These are phyloP conservation scores for Cladosporium sp. DNA, from an alignment of 2,329 filamentous ascomycete genomes.

Conservation along the genomic window DNA sequence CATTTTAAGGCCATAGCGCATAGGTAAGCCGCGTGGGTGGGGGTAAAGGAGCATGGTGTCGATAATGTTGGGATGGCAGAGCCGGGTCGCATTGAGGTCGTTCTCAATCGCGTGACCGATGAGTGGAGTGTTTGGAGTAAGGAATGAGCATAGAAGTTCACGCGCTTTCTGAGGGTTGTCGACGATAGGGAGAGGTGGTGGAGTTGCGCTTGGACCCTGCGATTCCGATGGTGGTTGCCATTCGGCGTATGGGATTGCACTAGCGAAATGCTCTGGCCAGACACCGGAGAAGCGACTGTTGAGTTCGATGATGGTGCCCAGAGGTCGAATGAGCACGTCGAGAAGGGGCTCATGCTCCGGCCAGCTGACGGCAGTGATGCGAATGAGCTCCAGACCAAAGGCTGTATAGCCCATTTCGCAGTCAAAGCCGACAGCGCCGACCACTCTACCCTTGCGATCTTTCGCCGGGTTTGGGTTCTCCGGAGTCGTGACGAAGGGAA, in stretches of 20 bases:
- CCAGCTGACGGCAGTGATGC: slow-evolving; percentile 87
- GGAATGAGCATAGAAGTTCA: slow-evolving; percentile 71
- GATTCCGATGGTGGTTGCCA: slow-evolving; percentile 21
- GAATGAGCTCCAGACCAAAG: slow-evolving; percentile 82
- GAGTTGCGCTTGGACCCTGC: background rate
- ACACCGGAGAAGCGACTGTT: slow-evolving; percentile 94
- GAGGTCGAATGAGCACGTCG: slow-evolving; percentile 80
- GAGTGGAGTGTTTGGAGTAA: slow-evolving; percentile 76
- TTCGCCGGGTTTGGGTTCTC: slow-evolving; percentile 56
- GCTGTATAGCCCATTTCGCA: slow-evolving; percentile 98
- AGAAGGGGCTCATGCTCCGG: slow-evolving; percentile 73
- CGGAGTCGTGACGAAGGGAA: slow-evolving; percentile 81
- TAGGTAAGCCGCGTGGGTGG: slow-evolving; percentile 73
- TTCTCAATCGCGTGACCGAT: slow-evolving; percentile 96
- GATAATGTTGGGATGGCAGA: slow-evolving; percentile 82
- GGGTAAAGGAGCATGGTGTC: slow-evolving; percentile 87
- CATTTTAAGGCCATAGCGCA: slow-evolving; percentile 73
- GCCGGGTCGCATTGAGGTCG: slow-evolving; percentile 80
- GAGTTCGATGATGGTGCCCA: slow-evolving; percentile 82
- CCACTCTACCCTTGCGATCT: slow-evolving; percentile 34
- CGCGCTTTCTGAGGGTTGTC: slow-evolving; percentile 74
- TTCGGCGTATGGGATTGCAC: slow-evolving; percentile 60
- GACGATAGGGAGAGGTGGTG: slow-evolving; percentile 65
- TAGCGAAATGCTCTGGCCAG: slow-evolving; percentile 71
- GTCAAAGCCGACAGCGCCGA: slow-evolving; percentile 78